A percentile compares a stretch with the other conserved stretches of the same genome.
These are phyloP conservation scores for Wickerhamiella bombiphila DNA, from an alignment of 805 yeast genomes.

Conservation along the genomic window DNA sequence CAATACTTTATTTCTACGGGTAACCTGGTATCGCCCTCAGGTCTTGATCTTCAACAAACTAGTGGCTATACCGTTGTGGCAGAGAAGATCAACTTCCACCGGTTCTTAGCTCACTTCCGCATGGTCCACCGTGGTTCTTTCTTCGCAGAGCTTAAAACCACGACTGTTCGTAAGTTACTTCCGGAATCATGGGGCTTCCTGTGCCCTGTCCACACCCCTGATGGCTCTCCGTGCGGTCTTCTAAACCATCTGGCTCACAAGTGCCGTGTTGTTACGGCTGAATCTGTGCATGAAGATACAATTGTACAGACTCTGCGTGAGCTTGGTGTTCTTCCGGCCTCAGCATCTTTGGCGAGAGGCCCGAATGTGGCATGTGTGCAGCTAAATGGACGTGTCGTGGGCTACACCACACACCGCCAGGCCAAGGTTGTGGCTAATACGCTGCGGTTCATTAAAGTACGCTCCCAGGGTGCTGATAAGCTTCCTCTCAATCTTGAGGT, in stretches of 20 bases:
- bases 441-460: conserved; percentile 78
- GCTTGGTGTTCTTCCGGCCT: conserved; percentile 59
- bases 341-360: conserved; percentile 74
- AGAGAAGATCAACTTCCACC: conserved; percentile 91
- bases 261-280: conserved; percentile 65
- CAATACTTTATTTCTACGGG: conserved; percentile 95
- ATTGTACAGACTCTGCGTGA: conserved; percentile 47
- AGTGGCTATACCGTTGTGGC: conserved; percentile 98
- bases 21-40: conserved; percentile 91
- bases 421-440: conserved; percentile 81
- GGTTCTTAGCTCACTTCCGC: conserved; percentile 95
- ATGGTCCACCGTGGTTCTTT: conserved; percentile 99
- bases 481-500: conserved; percentile 79
- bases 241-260: conserved; percentile 93
- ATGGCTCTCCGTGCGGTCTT: conserved; percentile 98
- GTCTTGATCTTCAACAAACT: conserved; percentile 93
- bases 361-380: conserved; percentile 82
- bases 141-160: conserved; percentile 94
- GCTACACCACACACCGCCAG: conserved; percentile 86
- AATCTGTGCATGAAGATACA: conserved; percentile 6
- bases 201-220: conserved; percentile 98
- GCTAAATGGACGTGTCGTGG: conserved; percentile 80
- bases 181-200: conserved; percentile 99
- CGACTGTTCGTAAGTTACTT: conserved; percentile 86
- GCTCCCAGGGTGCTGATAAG: conserved; percentile 38